Percentiles rank a stretch among this genome's conserved stretches.
Evolutionary conservation across 805 yeast genomes (phyloP).

Genomic region (Candida methanosorbosa): DNA sequence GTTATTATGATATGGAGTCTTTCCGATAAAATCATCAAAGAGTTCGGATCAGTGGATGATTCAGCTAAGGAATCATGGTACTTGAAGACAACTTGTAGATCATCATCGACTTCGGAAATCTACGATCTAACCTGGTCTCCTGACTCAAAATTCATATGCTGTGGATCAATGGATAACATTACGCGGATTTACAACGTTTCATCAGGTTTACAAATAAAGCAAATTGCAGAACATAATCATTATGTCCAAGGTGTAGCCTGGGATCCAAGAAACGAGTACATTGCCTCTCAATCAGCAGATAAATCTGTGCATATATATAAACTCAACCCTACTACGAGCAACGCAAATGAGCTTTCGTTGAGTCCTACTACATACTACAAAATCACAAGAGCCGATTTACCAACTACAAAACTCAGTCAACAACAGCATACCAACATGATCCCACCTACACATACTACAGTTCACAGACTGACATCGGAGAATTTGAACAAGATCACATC

Average conservation of each 20-base stretch:
- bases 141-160: constrained; percentile 60
- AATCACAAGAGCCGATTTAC: constrained; percentile 50
- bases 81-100: constrained; percentile 46
- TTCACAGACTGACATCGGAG: constrained; percentile 10
- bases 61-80: constrained; percentile 70
- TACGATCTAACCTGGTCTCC: constrained; percentile 95
- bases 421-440: background rate
- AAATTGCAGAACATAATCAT: constrained; percentile 69
- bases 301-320: constrained; percentile 68
- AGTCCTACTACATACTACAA: constrained; percentile 36
- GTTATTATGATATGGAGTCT: constrained; percentile 72
- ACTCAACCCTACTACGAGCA: constrained; percentile 14
- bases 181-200: constrained; percentile 57
- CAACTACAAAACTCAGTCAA: constrained; percentile 18
- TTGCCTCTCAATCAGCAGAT: constrained; percentile 89
- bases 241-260: constrained; percentile 94
- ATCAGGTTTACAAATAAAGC: constrained; percentile 48
- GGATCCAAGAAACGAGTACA: constrained; percentile 77
- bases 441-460: constrained; percentile 2
- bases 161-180: constrained; percentile 88
- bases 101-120: constrained; percentile 62
- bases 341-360: constrained; percentile 20
- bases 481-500: constrained; percentile 10
- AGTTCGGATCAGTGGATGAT: constrained; percentile 48
- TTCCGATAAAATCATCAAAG: constrained; percentile 43